Conservation (phyloP, 495 filamentous ascomycete genomes). For the Neurospora sp. region DNA sequence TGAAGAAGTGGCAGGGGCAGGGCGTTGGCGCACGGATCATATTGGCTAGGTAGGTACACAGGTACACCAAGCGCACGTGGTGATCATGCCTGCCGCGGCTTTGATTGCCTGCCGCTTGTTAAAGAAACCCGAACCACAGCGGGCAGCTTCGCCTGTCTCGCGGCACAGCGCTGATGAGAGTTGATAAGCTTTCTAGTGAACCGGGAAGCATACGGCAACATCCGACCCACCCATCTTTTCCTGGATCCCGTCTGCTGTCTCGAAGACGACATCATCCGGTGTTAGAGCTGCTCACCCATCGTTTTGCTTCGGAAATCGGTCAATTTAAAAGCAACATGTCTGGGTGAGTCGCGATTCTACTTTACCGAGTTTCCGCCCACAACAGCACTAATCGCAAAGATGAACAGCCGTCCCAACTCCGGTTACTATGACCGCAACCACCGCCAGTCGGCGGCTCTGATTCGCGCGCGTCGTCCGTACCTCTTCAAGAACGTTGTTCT, state of each 20-base stretch:
- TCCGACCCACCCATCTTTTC: conserved; percentile 5
- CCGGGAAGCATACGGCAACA: neutral
- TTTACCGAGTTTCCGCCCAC: neutral
- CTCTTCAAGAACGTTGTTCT: conserved; percentile 79
- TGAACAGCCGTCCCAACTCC: conserved; percentile 27
- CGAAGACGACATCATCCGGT: neutral
- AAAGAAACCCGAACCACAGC: neutral
- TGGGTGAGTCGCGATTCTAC: conserved; percentile 4
- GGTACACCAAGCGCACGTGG: neutral
- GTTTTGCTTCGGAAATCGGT: neutral
- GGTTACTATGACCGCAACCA: conserved; percentile 85
- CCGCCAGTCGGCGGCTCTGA: conserved; percentile 70
- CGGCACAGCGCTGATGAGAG: neutral
- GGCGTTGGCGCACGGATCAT: neutral
- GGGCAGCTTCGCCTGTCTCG: neutral
- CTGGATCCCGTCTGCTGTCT: neutral
- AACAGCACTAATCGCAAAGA: neutral
- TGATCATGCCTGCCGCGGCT: neutral
- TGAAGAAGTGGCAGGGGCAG: neutral
- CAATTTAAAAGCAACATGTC: conserved; percentile 8
- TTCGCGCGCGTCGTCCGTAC: conserved; percentile 84
- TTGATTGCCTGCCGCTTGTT: neutral
- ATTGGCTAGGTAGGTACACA: neutral
- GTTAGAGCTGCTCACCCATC: neutral
- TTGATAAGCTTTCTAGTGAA: neutral